Evolutionary conservation across 2,329 filamentous ascomycete species (phyloP).

Genomic region (Scytalidium lignicola): DNA sequence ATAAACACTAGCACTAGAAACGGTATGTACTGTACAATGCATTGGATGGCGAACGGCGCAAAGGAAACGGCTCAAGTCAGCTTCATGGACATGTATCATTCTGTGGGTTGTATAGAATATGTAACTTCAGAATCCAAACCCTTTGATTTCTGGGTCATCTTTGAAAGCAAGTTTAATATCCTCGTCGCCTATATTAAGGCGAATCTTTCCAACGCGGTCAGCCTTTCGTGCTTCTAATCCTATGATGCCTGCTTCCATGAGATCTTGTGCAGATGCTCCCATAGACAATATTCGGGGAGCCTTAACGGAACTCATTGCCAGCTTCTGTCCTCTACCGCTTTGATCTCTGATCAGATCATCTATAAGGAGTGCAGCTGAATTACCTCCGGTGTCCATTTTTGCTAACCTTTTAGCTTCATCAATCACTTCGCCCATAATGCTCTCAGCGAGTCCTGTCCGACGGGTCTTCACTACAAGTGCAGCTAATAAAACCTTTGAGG

Average conservation of each 20-base stretch:
- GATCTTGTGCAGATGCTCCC: slow-evolving; percentile 69
- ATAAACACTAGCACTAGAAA: slow-evolving; percentile 58
- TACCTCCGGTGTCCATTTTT: slow-evolving; percentile 51
- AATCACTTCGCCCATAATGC: slow-evolving; percentile 80
- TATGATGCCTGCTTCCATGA: slow-evolving; percentile 83
- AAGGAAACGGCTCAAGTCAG: slow-evolving; percentile 1
- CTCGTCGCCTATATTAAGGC: slow-evolving; percentile 82
- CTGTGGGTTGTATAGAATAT: slow-evolving; percentile 5
- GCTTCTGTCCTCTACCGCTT: slow-evolving; percentile 17
- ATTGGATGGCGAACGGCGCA: slow-evolving; percentile 22
- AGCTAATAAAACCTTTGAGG: slow-evolving; percentile 79
- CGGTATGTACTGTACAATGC: slow-evolving; percentile 5
- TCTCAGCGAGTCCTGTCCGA: slow-evolving; percentile 80
- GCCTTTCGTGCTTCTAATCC: slow-evolving; percentile 75
- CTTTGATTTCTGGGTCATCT: slow-evolving; percentile 82
- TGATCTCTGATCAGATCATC: slow-evolving; percentile 22
- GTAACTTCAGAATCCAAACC: slow-evolving; percentile 24
- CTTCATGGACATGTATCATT: slow-evolving; percentile 4
- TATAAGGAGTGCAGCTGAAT: slow-evolving; percentile 52
- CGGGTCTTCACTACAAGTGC: slow-evolving; percentile 75
- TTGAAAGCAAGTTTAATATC: slow-evolving; percentile 84
- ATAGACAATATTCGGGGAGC: slow-evolving; percentile 52
- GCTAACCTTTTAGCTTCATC: slow-evolving; percentile 76
- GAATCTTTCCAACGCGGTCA: slow-evolving; percentile 81
- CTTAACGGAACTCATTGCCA: slow-evolving; percentile 5